These are phyloP conservation scores for Lagerstroemia speciosa DNA, from an alignment of 345 rosid species.

Conservation along the genomic window DNA sequence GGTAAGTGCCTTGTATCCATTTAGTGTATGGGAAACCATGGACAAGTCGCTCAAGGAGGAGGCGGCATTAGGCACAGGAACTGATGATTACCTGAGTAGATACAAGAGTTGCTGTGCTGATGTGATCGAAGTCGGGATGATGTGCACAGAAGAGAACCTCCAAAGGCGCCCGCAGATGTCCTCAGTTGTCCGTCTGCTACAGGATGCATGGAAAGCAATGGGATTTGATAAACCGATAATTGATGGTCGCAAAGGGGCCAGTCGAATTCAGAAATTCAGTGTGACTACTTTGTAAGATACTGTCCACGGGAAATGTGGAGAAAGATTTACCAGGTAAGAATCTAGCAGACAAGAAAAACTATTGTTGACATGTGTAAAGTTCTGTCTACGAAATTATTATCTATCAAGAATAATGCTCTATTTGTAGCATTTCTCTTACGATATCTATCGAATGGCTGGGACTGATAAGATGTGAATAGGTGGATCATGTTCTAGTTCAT, in stretches of 20 bases:
- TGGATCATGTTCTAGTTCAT: no score
- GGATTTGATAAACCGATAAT: not conserved
- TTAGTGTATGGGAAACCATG: not conserved
- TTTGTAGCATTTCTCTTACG: not conserved
- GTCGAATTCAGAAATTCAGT: no score
- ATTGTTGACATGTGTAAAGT: no score
- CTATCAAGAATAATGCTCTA: no score
- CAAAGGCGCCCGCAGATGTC: slow-evolving; percentile 4
- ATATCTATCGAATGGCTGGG: no score
- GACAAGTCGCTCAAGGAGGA: slow-evolving; percentile 1
- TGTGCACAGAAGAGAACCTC: slow-evolving; percentile 8
- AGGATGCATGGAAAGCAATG: slow-evolving; percentile 2
- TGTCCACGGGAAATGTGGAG: no score
- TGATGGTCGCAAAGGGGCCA: not conserved
- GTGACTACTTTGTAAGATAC: no score
- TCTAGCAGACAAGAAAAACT: not conserved
- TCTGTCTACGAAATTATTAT: no score
- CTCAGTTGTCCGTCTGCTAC: not conserved
- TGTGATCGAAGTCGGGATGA: slow-evolving; percentile 1
- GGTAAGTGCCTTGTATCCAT: not conserved
- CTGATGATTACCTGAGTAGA: not conserved
- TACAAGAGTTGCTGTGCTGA: not conserved
- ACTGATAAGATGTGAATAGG: no score
- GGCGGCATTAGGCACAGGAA: not conserved
- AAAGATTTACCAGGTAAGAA: not conserved